These are phyloP conservation scores for Croton setiger DNA, from an alignment of 441 rosid species.

Conservation along the genomic window DNA sequence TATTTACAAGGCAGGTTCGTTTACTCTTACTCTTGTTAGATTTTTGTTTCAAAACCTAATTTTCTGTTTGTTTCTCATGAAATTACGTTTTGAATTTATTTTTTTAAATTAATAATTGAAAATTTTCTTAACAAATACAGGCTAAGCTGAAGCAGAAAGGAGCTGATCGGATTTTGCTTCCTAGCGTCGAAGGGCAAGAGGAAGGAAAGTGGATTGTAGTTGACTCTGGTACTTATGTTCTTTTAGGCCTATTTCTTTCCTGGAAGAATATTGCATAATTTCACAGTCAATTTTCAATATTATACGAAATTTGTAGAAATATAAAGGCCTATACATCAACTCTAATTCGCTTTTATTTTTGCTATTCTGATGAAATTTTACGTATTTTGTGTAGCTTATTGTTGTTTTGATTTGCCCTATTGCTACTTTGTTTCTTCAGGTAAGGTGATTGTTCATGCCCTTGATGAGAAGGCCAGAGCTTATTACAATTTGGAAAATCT, in stretches of 20 bases:
- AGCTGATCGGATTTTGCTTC: slow-evolving; percentile 51
- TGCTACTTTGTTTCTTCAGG: slow-evolving; percentile 38
- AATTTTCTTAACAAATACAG: slow-evolving; percentile 31
- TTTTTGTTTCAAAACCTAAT: slow-evolving; percentile 54
- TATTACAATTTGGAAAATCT: slow-evolving; percentile 77
- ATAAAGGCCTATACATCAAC: neutral
- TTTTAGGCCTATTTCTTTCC: neutral
- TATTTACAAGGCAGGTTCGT: slow-evolving; percentile 41
- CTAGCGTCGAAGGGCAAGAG: slow-evolving; percentile 68
- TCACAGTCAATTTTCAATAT: neutral
- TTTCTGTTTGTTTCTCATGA: slow-evolving; percentile 10
- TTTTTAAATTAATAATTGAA: no score
- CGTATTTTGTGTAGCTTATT: neutral
- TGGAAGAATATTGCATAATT: neutral
- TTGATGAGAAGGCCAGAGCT: slow-evolving; percentile 90
- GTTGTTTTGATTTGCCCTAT: neutral
- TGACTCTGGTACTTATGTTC: slow-evolving; percentile 41
- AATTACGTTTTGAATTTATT: neutral
- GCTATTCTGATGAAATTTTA: slow-evolving; percentile 1
- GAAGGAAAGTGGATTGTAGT: slow-evolving; percentile 84
- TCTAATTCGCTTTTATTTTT: neutral
- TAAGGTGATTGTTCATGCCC: slow-evolving; percentile 82
- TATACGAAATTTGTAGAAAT: neutral
- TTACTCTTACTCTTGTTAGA: slow-evolving; percentile 20
- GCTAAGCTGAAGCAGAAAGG: slow-evolving; percentile 85